phyloP scores from a whole-genome alignment of 805 yeast genomes.

The Kuraishia ogatae region DNA sequence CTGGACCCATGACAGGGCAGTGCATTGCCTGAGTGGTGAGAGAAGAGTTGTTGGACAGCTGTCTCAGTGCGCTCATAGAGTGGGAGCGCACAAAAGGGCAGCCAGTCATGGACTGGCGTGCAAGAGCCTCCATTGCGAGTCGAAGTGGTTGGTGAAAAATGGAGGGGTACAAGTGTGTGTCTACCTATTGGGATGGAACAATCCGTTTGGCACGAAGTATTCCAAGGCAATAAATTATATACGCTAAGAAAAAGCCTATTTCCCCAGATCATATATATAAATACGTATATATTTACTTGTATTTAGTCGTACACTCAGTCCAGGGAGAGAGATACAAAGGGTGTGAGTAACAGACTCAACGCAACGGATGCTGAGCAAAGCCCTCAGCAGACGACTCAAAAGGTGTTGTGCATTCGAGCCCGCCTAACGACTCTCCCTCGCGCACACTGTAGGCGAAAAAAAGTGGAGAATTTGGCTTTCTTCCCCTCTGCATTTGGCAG shows the following conservation, averaged over 20 bases:
- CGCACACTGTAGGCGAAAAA: not conserved
- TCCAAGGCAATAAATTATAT: not conserved
- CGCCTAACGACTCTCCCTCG: not conserved
- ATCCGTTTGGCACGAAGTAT: not conserved
- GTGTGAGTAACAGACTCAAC: not conserved
- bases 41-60: slow-evolving; percentile 34
- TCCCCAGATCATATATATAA: no score
- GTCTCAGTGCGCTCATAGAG: slow-evolving; percentile 51
- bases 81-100: slow-evolving; percentile 74
- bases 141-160: not conserved
- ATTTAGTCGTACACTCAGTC: no score
- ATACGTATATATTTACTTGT: no score
- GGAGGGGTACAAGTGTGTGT: not conserved
- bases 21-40: slow-evolving; percentile 53
- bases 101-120: slow-evolving; percentile 65
- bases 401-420: not conserved
- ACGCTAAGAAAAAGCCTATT: not conserved
- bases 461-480: not conserved
- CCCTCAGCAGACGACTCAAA: not conserved
- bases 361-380: not conserved
- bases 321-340: not conserved
- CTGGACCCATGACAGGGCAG: slow-evolving; percentile 91
- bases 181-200: not conserved
- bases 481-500: not conserved
- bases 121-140: slow-evolving; percentile 61